Evolutionary conservation across 495 filamentous ascomycete species (phyloP), one percentile per base, ranked within the genome.

Genomic region (Penicillium egyptiacum): DNA sequence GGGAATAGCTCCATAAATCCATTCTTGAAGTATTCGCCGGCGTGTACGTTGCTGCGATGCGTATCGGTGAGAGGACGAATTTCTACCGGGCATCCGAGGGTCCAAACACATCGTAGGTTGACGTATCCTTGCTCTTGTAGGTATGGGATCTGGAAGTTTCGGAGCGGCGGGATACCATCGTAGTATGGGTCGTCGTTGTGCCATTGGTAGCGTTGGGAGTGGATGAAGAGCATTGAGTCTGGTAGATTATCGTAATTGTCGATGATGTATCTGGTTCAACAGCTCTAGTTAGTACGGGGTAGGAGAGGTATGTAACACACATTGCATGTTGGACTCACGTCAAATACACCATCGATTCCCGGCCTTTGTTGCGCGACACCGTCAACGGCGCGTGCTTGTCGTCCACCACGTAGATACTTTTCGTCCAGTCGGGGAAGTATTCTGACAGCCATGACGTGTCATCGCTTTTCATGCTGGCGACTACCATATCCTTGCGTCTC

Each of bases 101-200:
- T 67, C 84, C 82, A 86, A 57, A 74, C 81, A 65, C 86, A 88
- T 53, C 85, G 84, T n/a, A 87, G 71, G 57, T 86, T 88, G 44
- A 82, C 82, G 60, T 87, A 88, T 45, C 86, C 84, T 49, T 75
- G 67, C 56, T 75, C 61, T 49, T 75, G 74, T 33, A 87, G 71
- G 61, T 87, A 81, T 1, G 78, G 68, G 3, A 83, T 56, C 51
- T 82, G 81, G 57, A 87, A 78, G 44, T 78, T 76, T 31, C 67
- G 72, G 8, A 88, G 73, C 60, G 80, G 75, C 0, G 75, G 74
- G 19, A 78, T 72, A 0, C 75, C 74, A 52, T 79, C 77, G 59
- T 78, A 77, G 61, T 77, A 78, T 14, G 74, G 77, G 37, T 78
- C 75, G 53, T 79, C 75, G 58, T 83, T 81, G 64, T 89, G 86